Evolutionary conservation across 2,329 filamentous ascomycete species (phyloP).

Genomic region (Aspergillus brunneoviolaceus): DNA sequence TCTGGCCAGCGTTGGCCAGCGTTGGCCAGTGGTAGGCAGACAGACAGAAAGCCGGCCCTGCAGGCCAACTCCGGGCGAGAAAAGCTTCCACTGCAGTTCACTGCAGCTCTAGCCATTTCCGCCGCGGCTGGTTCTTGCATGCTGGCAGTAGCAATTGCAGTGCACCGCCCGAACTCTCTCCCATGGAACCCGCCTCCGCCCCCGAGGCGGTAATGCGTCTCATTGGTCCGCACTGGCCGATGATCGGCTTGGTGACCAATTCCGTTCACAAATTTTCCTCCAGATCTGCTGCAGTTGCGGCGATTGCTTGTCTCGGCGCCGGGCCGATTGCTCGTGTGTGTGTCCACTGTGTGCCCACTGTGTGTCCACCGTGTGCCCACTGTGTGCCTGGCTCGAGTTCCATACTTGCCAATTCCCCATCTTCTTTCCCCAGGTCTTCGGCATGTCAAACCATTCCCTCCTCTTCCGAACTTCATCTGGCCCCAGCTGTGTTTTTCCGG

Average conservation of each 20-base stretch:
- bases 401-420: not conserved
- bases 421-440: not conserved
- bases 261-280: not conserved
- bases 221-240: not conserved
- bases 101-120: not conserved
- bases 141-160: not conserved
- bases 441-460: not conserved
- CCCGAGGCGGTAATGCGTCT: not conserved
- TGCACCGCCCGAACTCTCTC: not conserved
- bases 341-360: no score
- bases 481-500: not conserved
- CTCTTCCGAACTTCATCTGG: no score
- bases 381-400: not conserved
- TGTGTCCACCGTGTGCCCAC: no score
- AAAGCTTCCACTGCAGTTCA: not conserved
- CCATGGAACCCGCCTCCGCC: not conserved
- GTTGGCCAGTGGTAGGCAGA: no score
- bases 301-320: not conserved
- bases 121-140: not conserved
- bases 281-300: not conserved
- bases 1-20: no score
- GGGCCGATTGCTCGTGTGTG: not conserved
- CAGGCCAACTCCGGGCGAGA: not conserved
- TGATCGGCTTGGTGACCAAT: not conserved
- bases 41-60: not conserved